Percentiles rank a stretch among this genome's conserved stretches.
phyloP scores from a whole-genome alignment of 345 rosid genomes.

The Salix dunnii region DNA sequence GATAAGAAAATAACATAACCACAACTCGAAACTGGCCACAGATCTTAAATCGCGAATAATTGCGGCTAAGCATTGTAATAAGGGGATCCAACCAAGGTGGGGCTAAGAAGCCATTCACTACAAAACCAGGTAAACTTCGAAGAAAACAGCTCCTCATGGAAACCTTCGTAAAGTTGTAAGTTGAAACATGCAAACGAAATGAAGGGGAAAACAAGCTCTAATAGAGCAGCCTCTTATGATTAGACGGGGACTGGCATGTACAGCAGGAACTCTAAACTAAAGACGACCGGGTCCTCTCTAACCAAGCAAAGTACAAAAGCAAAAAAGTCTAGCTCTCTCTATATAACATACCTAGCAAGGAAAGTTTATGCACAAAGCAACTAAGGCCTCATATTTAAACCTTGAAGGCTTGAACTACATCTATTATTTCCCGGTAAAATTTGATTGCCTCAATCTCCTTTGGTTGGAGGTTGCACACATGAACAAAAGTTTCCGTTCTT shows the following conservation, averaged over 20 bases:
- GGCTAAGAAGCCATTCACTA: too few relatives aligned
- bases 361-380: slow-evolving; percentile 33
- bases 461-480: slow-evolving; percentile 72
- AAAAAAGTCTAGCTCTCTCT: slow-evolving; percentile 7
- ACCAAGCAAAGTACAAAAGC: slow-evolving; percentile 5
- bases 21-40: too few relatives aligned
- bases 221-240: slow-evolving; percentile 23
- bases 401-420: slow-evolving; percentile 10
- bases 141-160: neutral
- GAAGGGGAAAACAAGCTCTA: slow-evolving; percentile 11
- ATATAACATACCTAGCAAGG: slow-evolving; percentile 3
- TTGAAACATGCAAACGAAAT: neutral
- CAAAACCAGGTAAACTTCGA: too few relatives aligned
- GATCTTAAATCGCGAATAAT: too few relatives aligned
- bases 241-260: slow-evolving; percentile 23
- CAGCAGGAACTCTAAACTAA: slow-evolving; percentile 27
- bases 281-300: slow-evolving; percentile 16
- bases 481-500: slow-evolving; percentile 64
- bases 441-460: slow-evolving; percentile 41
- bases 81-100: neutral
- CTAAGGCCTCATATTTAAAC: slow-evolving; percentile 1
- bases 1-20: too few relatives aligned
- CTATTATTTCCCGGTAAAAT: slow-evolving; percentile 3
- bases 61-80: too few relatives aligned
- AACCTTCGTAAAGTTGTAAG: neutral